phyloP scores from a whole-genome alignment of 352 stramenopile species.

The Pythium aristosporum region DNA sequence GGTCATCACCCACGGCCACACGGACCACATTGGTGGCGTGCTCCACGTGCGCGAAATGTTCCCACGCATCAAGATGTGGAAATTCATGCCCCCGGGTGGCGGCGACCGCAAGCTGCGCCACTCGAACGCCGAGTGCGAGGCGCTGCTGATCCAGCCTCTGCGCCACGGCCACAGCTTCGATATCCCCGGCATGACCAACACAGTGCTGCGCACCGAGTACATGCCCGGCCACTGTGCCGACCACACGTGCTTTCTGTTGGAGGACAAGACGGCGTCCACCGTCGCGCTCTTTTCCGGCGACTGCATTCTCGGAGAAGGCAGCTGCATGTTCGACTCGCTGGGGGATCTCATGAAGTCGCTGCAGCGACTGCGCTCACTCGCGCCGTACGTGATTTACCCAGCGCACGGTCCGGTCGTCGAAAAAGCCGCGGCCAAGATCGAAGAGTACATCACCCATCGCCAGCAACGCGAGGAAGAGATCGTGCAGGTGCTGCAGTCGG shows the following conservation, averaged over 20 bases:
- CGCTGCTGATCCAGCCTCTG: slow-evolving; percentile 43
- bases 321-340: slow-evolving; percentile 85
- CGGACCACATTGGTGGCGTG: slow-evolving; percentile 88
- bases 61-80: slow-evolving; percentile 61
- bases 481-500: slow-evolving; percentile 21
- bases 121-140: slow-evolving; percentile 47
- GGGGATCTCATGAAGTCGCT: slow-evolving; percentile 77
- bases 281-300: slow-evolving; percentile 77
- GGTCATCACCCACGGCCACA: slow-evolving; percentile 88
- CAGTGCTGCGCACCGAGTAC: slow-evolving; percentile 53
- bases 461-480: slow-evolving; percentile 71
- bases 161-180: slow-evolving; percentile 43
- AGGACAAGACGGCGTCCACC: slow-evolving; percentile 21
- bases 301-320: slow-evolving; percentile 82
- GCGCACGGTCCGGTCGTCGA: slow-evolving; percentile 70
- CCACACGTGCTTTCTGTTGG: slow-evolving; percentile 79
- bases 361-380: slow-evolving; percentile 36
- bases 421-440: slow-evolving; percentile 64
- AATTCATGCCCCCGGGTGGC: slow-evolving; percentile 49
- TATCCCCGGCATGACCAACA: slow-evolving; percentile 4
- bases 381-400: slow-evolving; percentile 60
- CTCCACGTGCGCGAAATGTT: slow-evolving; percentile 53
- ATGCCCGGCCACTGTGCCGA: slow-evolving; percentile 87
- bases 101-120: slow-evolving; percentile 40
- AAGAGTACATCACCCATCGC: slow-evolving; percentile 77